phyloP scores from a whole-genome alignment of 148 eudicot species.

The Selenicereus undatus region DNA sequence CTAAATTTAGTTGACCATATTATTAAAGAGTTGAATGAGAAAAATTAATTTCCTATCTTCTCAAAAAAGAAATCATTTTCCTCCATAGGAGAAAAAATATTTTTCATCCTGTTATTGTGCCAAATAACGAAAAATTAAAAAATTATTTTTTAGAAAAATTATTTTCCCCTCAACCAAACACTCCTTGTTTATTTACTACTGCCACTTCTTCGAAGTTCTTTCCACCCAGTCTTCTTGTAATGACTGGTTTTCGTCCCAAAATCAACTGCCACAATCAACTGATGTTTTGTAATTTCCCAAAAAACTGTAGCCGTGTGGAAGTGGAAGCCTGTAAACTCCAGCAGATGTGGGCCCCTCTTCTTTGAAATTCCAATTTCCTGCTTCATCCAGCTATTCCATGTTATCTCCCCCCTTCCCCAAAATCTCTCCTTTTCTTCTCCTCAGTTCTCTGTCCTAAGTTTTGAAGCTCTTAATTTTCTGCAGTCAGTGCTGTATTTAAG shows the following conservation, averaged over 20 bases:
- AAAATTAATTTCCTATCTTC: no score
- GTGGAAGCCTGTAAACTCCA: constrained; percentile 25
- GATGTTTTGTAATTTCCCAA: constrained; percentile 33
- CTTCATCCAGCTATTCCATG: not conserved
- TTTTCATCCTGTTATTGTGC: no score
- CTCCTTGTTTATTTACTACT: not conserved
- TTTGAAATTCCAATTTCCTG: constrained; percentile 2
- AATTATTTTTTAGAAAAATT: no score
- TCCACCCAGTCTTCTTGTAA: not conserved
- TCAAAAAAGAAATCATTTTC: no score
- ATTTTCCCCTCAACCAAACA: no score
- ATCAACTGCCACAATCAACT: constrained; percentile 7
- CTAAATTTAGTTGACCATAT: no score
- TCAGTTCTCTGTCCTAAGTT: constrained; percentile 23
- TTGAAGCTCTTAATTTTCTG: not conserved
- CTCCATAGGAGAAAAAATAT: no score
- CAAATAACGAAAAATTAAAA: no score
- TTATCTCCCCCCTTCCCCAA: not conserved
- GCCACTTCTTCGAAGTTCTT: not conserved
- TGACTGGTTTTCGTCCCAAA: constrained; percentile 8
- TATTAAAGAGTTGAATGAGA: no score
- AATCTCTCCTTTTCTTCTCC: not conserved
- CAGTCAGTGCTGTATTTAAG: constrained; percentile 15
- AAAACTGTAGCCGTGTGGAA: constrained; percentile 29
- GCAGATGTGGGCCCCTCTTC: constrained; percentile 25